Base-by-base conservation (phyloP, 345 rosid species). In the Camelina neglecta region DNA sequence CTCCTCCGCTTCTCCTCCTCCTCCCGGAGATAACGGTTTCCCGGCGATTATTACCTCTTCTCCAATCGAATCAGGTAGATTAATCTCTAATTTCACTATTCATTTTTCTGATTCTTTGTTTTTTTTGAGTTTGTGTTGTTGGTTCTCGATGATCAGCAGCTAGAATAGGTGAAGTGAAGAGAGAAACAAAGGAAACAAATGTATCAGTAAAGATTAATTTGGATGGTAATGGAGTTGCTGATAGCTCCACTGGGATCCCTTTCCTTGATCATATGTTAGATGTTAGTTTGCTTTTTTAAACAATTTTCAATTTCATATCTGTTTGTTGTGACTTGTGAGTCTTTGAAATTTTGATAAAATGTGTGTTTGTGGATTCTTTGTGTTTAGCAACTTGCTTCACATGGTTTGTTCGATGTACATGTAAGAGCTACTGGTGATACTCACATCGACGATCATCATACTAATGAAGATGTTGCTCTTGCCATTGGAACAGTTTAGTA, bases 401-500 rank as follows among this genome's bases (percentile, higher is more conserved):
- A 92, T 75, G 99, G 97, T 21, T 81, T 95, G 73, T 87, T 95
- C 7, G 96, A 95, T 73, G 90, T 95, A 33, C 93, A 89, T 49
- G 96, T 90, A 48, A 87, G 84, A 88, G 98, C 93, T 24, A 88
- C 90, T 7, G 98, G 99, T 23, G 98, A 95, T 51, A 72, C 81
- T 84, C 98, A 90, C 81, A 95, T 95, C 8, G 98, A 95, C 24
- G 96, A 95, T 81, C 98, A 92, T 78, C 99, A 95, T 71, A 88
- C 92, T 0, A 95, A 90, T 67, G 97, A 95, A 84, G 99, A 92
- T 76, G 88, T 89, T 79, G 92, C 94, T 8, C 98, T 92, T 74
- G 96, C 98, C 77, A 82, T 92, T 76, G 98, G 99, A 84, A 87
- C 98, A 7, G 98, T 92, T 29, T 39, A 45, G 67, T 42, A 1